A percentile compares a stretch with the other conserved stretches of the same genome.
phyloP scores from a whole-genome alignment of 2,329 filamentous ascomycete genomes.

The Cladobotryum mycophilum region DNA sequence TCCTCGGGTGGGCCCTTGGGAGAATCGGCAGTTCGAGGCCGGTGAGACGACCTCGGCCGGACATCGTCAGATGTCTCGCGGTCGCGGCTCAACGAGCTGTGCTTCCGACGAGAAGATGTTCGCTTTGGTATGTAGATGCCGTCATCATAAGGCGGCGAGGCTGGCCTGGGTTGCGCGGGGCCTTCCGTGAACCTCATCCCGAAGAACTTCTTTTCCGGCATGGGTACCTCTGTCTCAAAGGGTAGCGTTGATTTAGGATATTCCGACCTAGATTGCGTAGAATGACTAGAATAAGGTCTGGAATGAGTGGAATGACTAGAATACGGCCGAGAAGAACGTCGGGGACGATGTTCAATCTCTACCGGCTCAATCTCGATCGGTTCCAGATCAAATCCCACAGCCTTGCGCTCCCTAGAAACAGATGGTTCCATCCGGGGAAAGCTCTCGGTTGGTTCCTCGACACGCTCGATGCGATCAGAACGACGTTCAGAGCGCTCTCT shows the following conservation, averaged over 20 bases:
- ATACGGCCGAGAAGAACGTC: conserved; percentile 34
- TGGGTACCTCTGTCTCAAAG: conserved; percentile 2
- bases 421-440: background rate
- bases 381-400: conserved; percentile 21
- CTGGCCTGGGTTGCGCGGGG: background rate
- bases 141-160: conserved; percentile 13
- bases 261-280: background rate
- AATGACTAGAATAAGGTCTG: too few species aligned
- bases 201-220: conserved; percentile 1
- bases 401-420: conserved; percentile 18
- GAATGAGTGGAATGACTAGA: too few species aligned
- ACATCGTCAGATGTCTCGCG: conserved; percentile 24
- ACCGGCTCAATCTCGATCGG: conserved; percentile 16
- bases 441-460: conserved; percentile 2
- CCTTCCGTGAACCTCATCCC: background rate
- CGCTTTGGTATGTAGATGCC: conserved; percentile 24
- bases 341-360: conserved; percentile 21
- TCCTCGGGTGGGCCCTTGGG: conserved; percentile 26
- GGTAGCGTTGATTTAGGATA: conserved; percentile 21
- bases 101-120: conserved; percentile 21
- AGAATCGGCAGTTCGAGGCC: conserved; percentile 13
- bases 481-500: conserved; percentile 2
- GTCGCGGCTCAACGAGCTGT: conserved; percentile 15
- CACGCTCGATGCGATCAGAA: background rate
- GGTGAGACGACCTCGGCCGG: conserved; percentile 18